Base-by-base conservation (phyloP, 208 protist species). In the Acanthamoeba quina region DNA sequence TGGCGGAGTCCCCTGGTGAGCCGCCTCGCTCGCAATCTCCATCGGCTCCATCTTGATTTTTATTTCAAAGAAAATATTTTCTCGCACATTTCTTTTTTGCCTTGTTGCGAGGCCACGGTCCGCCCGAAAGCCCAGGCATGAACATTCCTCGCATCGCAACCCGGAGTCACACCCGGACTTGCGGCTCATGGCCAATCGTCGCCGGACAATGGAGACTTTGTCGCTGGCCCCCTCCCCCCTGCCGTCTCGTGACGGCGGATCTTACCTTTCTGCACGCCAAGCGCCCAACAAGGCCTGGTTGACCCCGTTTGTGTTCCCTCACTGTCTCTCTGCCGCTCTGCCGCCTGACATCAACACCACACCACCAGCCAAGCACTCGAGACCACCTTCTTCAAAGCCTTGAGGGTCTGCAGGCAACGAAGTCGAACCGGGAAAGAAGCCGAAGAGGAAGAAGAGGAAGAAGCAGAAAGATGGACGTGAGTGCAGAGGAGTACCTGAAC, bases 401-500 rank as follows among this genome's bases (percentile, higher is more conserved):
- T 44, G 41, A 44, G 41, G 2, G 41, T 44, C 41, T 44, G 41
- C 41, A 3, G 41, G 41, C 41, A 44, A 44, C 41, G 41, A 44
- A 44, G 41, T 44, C 1, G 41, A 44, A 44, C 41, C 58, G 24
- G n/a, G 5, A 5, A 66, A 66, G 24, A 60, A 15, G 56, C 5
- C 5, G 56, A 15, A 15, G 56, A 66, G 5, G 26, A 11, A 13
- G 19, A 58, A 5, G 15, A 58, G 3, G 26, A 31, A 6, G 60
- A 66, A 29, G 26, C 2, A 24, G n/a, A n/a, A 54, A 11, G 24
- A 86, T 86, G 78, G 78, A 86, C 29, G 78, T 86, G 6, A 37
- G 49, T 86, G 78, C 78, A 54, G 78, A 86, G 49, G 78, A 86
- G 49, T 86, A 86, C 78, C 7, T 86, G 24, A 86, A 86, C 78